A percentile compares a stretch with the other conserved stretches of the same genome.
These are phyloP conservation scores for Solanum phureja DNA, from an alignment of 257 asterid genomes.

Conservation along the genomic window DNA sequence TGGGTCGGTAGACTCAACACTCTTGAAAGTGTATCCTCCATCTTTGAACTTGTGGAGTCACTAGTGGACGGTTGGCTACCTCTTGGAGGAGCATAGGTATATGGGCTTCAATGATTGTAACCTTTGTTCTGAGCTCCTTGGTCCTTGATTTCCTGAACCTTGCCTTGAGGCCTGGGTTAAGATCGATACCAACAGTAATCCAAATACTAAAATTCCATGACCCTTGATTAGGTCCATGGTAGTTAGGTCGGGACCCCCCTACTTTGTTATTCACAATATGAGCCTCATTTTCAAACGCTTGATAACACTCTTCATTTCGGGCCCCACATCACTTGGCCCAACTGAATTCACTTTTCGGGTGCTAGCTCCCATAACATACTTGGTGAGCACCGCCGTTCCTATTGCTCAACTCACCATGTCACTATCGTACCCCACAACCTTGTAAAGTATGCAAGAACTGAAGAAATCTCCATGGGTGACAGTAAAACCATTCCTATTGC, in stretches of 20 bases:
- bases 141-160: not conserved
- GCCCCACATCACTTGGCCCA: not conserved
- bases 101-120: not conserved
- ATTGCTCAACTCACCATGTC: not conserved
- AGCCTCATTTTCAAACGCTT: not conserved
- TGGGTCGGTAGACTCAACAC: not conserved
- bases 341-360: not conserved
- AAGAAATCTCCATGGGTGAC: not conserved
- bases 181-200: no score
- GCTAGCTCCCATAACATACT: not conserved
- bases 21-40: not conserved
- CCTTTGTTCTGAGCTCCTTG: not conserved
- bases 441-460: not conserved
- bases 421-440: not conserved
- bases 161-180: not conserved
- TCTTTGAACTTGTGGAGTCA: not conserved
- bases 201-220: not conserved
- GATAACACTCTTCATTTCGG: not conserved
- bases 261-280: not conserved
- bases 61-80: not conserved
- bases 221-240: not conserved
- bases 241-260: not conserved
- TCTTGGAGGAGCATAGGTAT: not conserved
- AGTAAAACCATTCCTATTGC: not conserved
- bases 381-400: not conserved